Evolutionary conservation across 805 yeast species (phyloP).

Genomic region (Yarrowia divulgata): DNA sequence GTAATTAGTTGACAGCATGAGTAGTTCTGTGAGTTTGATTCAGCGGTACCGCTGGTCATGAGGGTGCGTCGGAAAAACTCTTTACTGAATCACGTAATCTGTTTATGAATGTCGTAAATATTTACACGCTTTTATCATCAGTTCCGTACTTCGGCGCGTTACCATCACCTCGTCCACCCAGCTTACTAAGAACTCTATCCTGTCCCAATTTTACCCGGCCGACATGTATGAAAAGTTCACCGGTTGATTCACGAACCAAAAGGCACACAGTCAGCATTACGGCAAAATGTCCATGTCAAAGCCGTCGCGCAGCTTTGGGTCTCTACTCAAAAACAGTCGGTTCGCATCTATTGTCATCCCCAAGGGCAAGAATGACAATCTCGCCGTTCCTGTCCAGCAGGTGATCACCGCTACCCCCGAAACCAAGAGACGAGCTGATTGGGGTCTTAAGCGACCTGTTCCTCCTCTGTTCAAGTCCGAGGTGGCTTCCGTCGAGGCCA

Average conservation of each 20-base stretch:
- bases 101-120: too few species aligned
- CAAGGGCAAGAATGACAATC: conserved; percentile 32
- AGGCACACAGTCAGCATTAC: conserved; percentile 22
- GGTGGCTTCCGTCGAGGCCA: conserved; percentile 35
- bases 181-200: conserved; percentile 6
- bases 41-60: too few species aligned
- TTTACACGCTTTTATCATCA: too few species aligned
- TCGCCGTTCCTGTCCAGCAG: conserved; percentile 32
- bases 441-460: conserved; percentile 39
- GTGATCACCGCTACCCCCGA: conserved; percentile 37
- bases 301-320: conserved; percentile 38
- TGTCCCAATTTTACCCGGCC: conserved; percentile 14
- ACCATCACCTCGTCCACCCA: not conserved
- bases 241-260: conserved; percentile 6
- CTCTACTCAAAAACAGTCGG: conserved; percentile 28
- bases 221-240: conserved; percentile 22
- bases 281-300: conserved; percentile 38
- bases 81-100: too few species aligned
- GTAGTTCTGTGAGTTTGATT: too few species aligned
- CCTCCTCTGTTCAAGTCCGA: conserved; percentile 37
- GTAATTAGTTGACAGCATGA: too few species aligned
- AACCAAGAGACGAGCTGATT: conserved; percentile 33
- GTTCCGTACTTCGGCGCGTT: too few species aligned
- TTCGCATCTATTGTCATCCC: conserved; percentile 30
- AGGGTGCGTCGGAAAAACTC: too few species aligned